These are phyloP conservation scores for Mortierella sp. DNA, from an alignment of 371 early-diverging fungal species.

Conservation along the genomic window DNA sequence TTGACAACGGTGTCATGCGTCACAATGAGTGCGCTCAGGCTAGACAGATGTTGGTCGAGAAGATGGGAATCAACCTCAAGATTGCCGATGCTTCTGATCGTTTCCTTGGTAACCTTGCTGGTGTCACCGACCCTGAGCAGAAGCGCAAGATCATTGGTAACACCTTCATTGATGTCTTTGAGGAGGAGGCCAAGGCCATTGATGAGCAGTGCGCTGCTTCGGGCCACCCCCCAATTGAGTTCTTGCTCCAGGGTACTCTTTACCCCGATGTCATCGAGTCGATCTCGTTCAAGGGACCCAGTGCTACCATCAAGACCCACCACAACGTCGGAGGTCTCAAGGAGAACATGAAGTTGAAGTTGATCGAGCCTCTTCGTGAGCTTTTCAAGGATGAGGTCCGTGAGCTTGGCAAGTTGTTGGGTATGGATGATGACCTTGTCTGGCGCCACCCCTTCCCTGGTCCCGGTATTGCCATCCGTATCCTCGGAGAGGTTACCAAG, in stretches of 20 bases:
- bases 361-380: constrained; percentile 97
- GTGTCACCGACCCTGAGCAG: constrained; percentile 94
- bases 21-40: constrained; percentile 91
- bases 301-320: constrained; percentile 98
- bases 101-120: constrained; percentile 89
- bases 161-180: constrained; percentile 98
- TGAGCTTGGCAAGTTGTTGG: constrained; percentile 87
- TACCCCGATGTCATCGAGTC: constrained; percentile 99
- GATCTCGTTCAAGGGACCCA: constrained; percentile 98
- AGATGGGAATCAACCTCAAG: constrained; percentile 94
- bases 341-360: constrained; percentile 95
- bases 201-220: constrained; percentile 76
- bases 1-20: constrained; percentile 99
- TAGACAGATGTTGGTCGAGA: constrained; percentile 84
- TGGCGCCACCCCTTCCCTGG: constrained; percentile 99
- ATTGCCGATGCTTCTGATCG: constrained; percentile 91
- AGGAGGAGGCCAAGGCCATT: constrained; percentile 89
- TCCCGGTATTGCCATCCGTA: constrained; percentile 97
- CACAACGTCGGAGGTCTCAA: constrained; percentile 98
- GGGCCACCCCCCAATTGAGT: constrained; percentile 83
- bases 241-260: constrained; percentile 95
- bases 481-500: constrained; percentile 94
- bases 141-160: constrained; percentile 99
- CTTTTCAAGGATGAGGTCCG: constrained; percentile 99
- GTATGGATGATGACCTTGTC: constrained; percentile 92